Base-by-base conservation (phyloP, 495 filamentous ascomycete species). In the Hypoxylon fragiforme region DNA sequence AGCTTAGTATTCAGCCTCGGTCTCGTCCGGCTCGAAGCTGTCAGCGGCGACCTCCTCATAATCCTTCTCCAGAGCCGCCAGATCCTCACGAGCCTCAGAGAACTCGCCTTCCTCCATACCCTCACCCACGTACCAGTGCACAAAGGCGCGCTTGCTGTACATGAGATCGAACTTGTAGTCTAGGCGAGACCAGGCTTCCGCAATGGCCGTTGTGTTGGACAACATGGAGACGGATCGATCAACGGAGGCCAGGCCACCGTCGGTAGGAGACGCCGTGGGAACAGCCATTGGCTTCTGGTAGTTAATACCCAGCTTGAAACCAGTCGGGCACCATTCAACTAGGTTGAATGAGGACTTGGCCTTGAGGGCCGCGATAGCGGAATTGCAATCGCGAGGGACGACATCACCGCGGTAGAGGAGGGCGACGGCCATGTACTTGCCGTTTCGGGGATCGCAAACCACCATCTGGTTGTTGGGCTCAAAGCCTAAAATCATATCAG, bases 401-500 rank as follows among this genome's bases (percentile, higher is more conserved):
- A 90, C 89, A 62, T 95, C 90, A 60, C 90, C 90, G 66, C 90
- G 89, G 78, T 95, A 95, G 60, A 95, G 77, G 28, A 95, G 80
- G 56, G 89, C 89, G 21, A 92, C 89, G 41, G 90, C 90, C 90
- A 95, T 95, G 80, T 94, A 95, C 76, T 95, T 95, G 68, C 90
- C 90, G 47, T 92, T 90, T 62, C 88, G 86, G 47, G 90, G 90
- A 64, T 95, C 89, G 68, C 90, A 95, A 65, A 92, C 89, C 18
- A 95, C 90, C 90, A 95, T 95, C 78, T 95, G 90, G 79, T 95
- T 95, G 80, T 91, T 89, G 43, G 90, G 90, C 76, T 95, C 90
- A 68, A 92, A 92, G 73, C 89, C 84, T 84, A 55, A 28, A 43
- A 35, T 6, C 9, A 34, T 35, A 36, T 70, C 59, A 63, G 62